Evolutionary conservation across 2,329 filamentous ascomycete species (phyloP), one percentile per base, ranked within the genome.

Genomic region (Lasiodiplodia hormozganensis): DNA sequence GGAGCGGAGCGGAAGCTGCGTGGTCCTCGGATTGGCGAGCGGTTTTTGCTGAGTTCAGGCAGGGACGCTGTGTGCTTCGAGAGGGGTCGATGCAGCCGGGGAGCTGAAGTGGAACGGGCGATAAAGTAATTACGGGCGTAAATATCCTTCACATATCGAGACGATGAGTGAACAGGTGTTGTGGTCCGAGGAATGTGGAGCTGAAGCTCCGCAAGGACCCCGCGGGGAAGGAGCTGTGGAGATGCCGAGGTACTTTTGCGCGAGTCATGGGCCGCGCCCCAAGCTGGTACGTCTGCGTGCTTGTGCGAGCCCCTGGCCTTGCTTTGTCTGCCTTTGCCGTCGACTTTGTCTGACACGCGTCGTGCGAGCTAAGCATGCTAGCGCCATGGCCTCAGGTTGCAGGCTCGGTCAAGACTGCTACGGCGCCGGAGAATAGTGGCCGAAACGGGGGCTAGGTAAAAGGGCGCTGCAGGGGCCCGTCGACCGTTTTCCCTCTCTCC

Each of bases 171-270:
- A 49, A 25, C 40, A 49, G 18, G 2, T 12, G 23, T 56, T 12
- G 23, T 60, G 10, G 58, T 34, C 58, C 58, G 58, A 51, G 58
- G 58, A n/a, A 47, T 36, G 40, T 60, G 57, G 23, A 49, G 54
- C 54, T 62, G 57, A 28, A 57, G 28, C 53, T 56, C 53, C 8
- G 14, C 57, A 25, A 23, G 16, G 12, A 25, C 57, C 23, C 58
- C 47, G 58, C 58, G 58, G 58, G 58, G 58, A 25, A 34, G 11
- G 10, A 23, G 43, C 60, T 62, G 40, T 62, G 58, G 28, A 51
- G 21, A 18, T 38, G 60, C 60, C 60, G 60, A 64, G 60, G 60
- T 64, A 18, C 43, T 43, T 23, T 36, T 36, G 57, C 58, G 43
- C 43, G 43, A 64, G 43, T 52, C 47, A 31, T 6, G 28, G 11